Percentiles rank a stretch among this genome's conserved stretches.
Evolutionary conservation across 1,284 basidiomycete species (phyloP).

Genomic region (Leccinum huronense): DNA sequence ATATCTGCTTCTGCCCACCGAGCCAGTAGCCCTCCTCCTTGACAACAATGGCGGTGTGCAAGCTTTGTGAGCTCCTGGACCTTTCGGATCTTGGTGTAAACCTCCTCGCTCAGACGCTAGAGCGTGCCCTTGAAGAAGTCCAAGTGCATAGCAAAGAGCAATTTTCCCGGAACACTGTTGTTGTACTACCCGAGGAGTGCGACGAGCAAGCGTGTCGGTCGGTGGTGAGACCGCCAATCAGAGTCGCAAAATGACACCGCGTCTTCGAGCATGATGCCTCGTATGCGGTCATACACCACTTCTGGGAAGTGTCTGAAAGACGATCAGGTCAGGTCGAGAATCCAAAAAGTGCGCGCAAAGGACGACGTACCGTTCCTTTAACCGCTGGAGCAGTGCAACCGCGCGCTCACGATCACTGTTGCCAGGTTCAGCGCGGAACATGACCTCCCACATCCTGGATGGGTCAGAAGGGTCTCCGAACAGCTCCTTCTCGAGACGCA

Average conservation of each 20-base stretch:
- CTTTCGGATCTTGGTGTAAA: too few species aligned
- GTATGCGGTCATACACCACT: constrained; percentile 62
- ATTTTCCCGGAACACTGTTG: too few species aligned
- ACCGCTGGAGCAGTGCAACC: constrained; percentile 66
- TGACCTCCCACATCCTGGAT: constrained; percentile 83
- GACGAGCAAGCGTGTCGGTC: too few species aligned
- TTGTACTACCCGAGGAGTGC: too few species aligned
- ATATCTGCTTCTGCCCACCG: too few species aligned
- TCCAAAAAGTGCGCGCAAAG: neutral
- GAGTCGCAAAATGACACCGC: constrained; percentile 24
- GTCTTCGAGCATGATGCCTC: constrained; percentile 61
- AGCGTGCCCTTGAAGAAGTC: too few species aligned
- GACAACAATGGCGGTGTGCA: too few species aligned
- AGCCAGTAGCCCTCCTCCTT: too few species aligned
- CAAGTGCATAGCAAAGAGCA: too few species aligned
- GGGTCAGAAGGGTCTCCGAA: constrained; percentile 89
- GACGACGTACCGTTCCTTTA: constrained; percentile 66
- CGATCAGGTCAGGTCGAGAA: neutral
- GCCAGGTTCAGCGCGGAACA: constrained; percentile 90
- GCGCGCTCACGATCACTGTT: constrained; percentile 77
- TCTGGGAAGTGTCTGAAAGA: constrained; percentile 48
- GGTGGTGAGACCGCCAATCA: too few species aligned
- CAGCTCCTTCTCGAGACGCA: constrained; percentile 91
- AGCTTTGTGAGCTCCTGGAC: too few species aligned
- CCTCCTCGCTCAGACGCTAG: too few species aligned